phyloP scores from a whole-genome alignment of 352 stramenopile species.

The Globisporangium paroecandrum region DNA sequence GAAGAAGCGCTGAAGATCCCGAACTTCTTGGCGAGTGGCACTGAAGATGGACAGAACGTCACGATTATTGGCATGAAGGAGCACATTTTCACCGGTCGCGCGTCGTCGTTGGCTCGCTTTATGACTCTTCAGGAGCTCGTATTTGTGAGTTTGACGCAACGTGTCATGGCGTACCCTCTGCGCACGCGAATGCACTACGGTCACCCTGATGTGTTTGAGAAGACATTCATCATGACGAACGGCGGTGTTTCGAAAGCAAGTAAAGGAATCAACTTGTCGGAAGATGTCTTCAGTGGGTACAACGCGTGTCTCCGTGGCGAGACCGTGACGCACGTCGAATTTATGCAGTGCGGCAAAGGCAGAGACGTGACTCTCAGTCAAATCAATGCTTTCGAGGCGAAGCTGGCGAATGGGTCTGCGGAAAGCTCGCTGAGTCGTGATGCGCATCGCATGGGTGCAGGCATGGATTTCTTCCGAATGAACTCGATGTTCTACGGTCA shows the following conservation, averaged over 20 bases:
- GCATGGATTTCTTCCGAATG: conserved; percentile 88
- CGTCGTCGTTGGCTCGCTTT: conserved; percentile 80
- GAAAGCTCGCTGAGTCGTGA: conserved; percentile 83
- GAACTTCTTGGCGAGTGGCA: conserved; percentile 82
- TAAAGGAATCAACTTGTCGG: conserved; percentile 87
- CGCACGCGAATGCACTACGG: conserved; percentile 85
- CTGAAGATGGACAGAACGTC: conserved; percentile 57
- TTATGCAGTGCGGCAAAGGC: conserved; percentile 87
- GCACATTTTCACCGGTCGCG: conserved; percentile 86
- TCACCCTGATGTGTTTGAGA: conserved; percentile 87
- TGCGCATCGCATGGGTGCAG: conserved; percentile 71
- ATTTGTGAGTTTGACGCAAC: conserved; percentile 85
- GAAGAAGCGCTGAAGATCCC: conserved; percentile 89
- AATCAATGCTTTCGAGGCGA: conserved; percentile 86
- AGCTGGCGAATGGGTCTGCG: conserved; percentile 76
- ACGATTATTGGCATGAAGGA: conserved; percentile 89
- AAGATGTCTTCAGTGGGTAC: conserved; percentile 89
- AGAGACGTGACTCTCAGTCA: conserved; percentile 87
- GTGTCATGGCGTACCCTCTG: conserved; percentile 75
- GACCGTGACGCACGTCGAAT: conserved; percentile 78
- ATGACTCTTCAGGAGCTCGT: conserved; percentile 87
- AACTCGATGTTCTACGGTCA: conserved; percentile 90
- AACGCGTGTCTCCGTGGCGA: conserved; percentile 77
- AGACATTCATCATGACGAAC: conserved; percentile 83
- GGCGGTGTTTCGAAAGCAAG: conserved; percentile 84